Base-by-base conservation (phyloP, 2,329 filamentous ascomycete genomes). In the Dryadomyces quercivorus region DNA sequence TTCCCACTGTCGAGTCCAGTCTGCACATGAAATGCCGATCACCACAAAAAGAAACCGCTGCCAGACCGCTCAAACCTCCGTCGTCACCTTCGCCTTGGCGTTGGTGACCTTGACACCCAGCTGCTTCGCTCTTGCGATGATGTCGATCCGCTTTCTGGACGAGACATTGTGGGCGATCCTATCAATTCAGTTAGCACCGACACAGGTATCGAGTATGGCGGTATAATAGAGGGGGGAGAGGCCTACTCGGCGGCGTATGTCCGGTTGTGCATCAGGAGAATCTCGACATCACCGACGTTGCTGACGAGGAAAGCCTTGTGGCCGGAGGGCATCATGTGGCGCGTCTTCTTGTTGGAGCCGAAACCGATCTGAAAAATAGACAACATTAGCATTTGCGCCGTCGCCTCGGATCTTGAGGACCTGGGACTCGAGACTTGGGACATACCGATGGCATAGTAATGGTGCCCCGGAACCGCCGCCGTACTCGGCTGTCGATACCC, bases 301-400 rank as follows among this genome's bases (percentile, higher is more conserved):
- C 86, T 89, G 78, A 98, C 93, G 71, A 97, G 84, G 87, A 98
- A 98, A 64, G 92, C 88, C 85, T 96, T 97, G 87, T 97, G 92
- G 78, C 93, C 93, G 68, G 90, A 95, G 72, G 93, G 93, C 82
- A 90, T 95, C 85, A 97, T 85, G 83, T 94, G 92, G 71, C 88
- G 85, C 72, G 93, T 98, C 85, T 97, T 97, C 84, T 89, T 95
- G 88, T 97, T 97, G 78, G 88, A 93, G 67, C 93, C 91, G 74
- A 91, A 98, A 70, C 93, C 93, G 73, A 98, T 98, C 93, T 96
- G 71, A 56, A 60, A 21, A 26, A 2, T 46, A 12, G 54, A 51
- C 22, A 55, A 46, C 22, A 26, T 12, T 9, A 46, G 2, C n/a
- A 26, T 34, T 38, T 21, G 6, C 26, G 2, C 7, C 22, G 26